These are phyloP conservation scores for Tolypocladium paradoxum DNA, from an alignment of 2,329 filamentous ascomycete species.

Conservation along the genomic window DNA sequence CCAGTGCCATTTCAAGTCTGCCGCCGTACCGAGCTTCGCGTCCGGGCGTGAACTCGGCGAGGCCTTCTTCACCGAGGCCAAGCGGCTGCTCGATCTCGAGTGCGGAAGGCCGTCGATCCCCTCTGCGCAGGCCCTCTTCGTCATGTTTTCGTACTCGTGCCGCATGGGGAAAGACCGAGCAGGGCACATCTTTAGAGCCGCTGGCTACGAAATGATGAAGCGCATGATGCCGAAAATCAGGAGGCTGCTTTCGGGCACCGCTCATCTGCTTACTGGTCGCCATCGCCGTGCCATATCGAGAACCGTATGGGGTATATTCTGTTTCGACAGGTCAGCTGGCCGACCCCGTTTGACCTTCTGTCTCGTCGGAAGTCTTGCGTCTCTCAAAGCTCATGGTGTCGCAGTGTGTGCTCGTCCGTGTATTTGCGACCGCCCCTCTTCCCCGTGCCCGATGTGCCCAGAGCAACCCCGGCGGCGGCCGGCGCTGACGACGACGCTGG, in stretches of 20 bases:
- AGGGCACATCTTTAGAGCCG: neutral
- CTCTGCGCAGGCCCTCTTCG: neutral
- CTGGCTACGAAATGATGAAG: neutral
- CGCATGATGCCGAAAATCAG: neutral
- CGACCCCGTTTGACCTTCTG: neutral
- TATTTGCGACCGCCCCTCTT: neutral
- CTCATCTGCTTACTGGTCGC: neutral
- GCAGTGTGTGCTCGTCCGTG: neutral
- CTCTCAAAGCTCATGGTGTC: neutral
- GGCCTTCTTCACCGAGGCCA: neutral
- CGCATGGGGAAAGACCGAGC: neutral
- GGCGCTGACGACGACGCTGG: no score
- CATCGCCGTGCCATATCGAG: neutral
- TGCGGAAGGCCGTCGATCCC: neutral
- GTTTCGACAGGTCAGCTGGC: neutral
- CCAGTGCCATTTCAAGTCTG: no score
- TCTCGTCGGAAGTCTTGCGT: neutral
- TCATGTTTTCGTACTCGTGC: slow-evolving; percentile 1
- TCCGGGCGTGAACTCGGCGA: neutral
- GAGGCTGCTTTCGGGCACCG: neutral
- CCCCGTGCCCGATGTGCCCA: neutral
- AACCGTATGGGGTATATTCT: neutral
- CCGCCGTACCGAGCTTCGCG: neutral
- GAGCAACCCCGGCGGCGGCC: neutral
- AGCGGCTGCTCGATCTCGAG: neutral